phyloP scores from a whole-genome alignment of 2,329 filamentous ascomycete species.

The Talaromyces sp. region DNA sequence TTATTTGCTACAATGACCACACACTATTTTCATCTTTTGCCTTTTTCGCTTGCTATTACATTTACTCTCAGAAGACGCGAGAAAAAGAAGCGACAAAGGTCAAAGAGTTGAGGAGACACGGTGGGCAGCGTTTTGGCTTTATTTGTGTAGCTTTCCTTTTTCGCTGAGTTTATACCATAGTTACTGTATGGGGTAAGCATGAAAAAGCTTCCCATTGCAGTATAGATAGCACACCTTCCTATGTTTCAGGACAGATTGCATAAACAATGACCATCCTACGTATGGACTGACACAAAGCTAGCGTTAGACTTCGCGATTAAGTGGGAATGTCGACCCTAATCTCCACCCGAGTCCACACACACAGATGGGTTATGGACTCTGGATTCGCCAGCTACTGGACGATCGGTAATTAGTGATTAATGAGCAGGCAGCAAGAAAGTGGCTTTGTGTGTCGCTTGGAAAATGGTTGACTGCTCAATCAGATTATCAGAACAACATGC shows the following conservation, averaged over 20 bases:
- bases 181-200: not conserved
- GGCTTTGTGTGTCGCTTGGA: not conserved
- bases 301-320: conserved; percentile 3
- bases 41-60: not conserved
- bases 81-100: not conserved
- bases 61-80: not conserved
- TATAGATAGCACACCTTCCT: not conserved
- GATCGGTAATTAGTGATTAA: not conserved
- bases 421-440: not conserved
- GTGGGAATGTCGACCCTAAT: not conserved
- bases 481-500: not conserved
- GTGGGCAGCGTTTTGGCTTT: not conserved
- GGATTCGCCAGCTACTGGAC: not conserved
- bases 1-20: not conserved
- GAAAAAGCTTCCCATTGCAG: not conserved
- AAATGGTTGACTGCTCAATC: not conserved
- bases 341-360: conserved; percentile 1
- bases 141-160: not conserved
- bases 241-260: conserved; percentile 10
- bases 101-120: not conserved
- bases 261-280: not conserved
- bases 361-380: not conserved
- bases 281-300: not conserved
- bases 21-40: not conserved
- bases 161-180: not conserved